Evolutionary conservation across 2,329 filamentous ascomycete species (phyloP).

Genomic region (Mycosphaerella sp.): DNA sequence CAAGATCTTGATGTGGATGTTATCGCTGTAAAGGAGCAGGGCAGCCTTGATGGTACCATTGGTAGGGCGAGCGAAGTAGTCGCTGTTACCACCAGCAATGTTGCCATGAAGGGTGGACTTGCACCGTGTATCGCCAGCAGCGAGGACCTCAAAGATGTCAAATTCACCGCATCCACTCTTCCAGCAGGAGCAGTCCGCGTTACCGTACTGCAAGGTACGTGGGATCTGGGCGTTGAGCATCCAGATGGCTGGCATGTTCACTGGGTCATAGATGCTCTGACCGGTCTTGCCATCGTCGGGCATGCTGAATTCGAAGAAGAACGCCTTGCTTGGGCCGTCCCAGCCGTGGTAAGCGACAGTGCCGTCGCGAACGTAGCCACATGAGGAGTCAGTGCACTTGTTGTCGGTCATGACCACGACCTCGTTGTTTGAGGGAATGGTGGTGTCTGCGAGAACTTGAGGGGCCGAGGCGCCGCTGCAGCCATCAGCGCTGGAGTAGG

Average conservation of each 20-base stretch:
- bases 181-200: conserved; percentile 64
- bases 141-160: conserved; percentile 67
- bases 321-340: conserved; percentile 61
- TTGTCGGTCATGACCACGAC: conserved; percentile 48
- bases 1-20: conserved; percentile 51
- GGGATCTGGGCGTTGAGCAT: conserved; percentile 67
- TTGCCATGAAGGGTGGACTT: conserved; percentile 65
- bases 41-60: conserved; percentile 56
- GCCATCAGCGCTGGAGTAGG: conserved; percentile 47
- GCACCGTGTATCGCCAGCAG: conserved; percentile 56
- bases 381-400: conserved; percentile 42
- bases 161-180: conserved; percentile 63
- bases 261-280: conserved; percentile 31
- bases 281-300: conserved; percentile 51
- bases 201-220: conserved; percentile 61
- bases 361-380: conserved; percentile 33
- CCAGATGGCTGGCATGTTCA: conserved; percentile 70
- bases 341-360: conserved; percentile 58
- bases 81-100: conserved; percentile 57
- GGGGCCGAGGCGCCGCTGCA: conserved; percentile 42
- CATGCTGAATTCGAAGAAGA: conserved; percentile 70
- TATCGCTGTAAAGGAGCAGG: conserved; percentile 52
- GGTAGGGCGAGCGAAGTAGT: conserved; percentile 65
- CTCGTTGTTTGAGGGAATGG: conserved; percentile 47
- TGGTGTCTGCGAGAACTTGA: conserved; percentile 45